Conservation (phyloP, 2,329 filamentous ascomycete genomes). For the Ascochyta rabiei region DNA sequence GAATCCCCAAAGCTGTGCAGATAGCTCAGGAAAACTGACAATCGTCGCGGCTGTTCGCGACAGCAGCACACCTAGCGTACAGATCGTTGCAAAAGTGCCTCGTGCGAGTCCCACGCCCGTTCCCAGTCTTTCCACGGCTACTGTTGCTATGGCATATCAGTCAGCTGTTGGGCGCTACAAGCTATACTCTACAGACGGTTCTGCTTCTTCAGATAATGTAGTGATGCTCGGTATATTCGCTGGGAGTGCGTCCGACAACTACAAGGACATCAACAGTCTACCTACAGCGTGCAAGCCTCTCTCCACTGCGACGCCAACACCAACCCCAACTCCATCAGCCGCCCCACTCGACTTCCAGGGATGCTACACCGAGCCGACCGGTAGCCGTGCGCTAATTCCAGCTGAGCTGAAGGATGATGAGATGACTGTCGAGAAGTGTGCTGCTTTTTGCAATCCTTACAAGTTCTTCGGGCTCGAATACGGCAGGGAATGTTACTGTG, state of each 20-base stretch:
- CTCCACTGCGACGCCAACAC: conserved; percentile 1
- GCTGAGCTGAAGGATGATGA: conserved; percentile 15
- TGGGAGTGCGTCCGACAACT: conserved; percentile 25
- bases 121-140: conserved; percentile 31
- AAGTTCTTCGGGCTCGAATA: conserved; percentile 35
- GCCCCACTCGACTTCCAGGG: conserved; percentile 26
- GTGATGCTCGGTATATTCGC: conserved; percentile 30
- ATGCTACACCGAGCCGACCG: conserved; percentile 27
- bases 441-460: conserved; percentile 26
- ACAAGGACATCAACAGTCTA: conserved; percentile 25
- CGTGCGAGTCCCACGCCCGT: conserved; percentile 27
- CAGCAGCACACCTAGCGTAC: conserved; percentile 20
- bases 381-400: conserved; percentile 23
- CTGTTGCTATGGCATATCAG: conserved; percentile 32
- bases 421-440: conserved; percentile 32
- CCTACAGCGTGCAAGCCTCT: conserved; percentile 25
- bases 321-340: conserved; percentile 12
- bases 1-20: conserved; percentile 62
- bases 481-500: conserved; percentile 29
- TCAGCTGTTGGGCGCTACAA: conserved; percentile 32
- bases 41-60: conserved; percentile 35
- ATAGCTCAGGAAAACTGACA: conserved; percentile 26
- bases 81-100: conserved; percentile 31
- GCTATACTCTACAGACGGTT: conserved; percentile 32
- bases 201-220: conserved; percentile 20